Base-by-base conservation (phyloP, 768 basidiomycete genomes). In the Obba rivulosa region DNA sequence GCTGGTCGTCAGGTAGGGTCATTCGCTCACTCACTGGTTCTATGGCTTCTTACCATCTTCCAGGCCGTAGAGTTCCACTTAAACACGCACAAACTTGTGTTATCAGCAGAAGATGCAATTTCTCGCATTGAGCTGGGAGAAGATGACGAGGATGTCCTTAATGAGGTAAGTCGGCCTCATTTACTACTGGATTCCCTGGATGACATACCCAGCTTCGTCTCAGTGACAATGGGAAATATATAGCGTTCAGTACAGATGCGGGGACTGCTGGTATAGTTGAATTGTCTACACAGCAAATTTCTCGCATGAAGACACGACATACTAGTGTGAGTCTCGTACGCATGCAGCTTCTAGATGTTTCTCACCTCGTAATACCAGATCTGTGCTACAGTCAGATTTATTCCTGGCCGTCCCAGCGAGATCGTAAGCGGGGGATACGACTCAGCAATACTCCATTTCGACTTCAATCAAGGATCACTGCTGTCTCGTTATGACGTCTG, bases 381-480 rank as follows among this genome's bases (percentile, higher is more conserved):
- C 11, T 87, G 85, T 41, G 81, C 78, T 10, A 74, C 76, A 16
- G 80, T 85, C 34, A 77, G 70, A 50, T 91, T 88, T 61, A 78
- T 92, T 50, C 83, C 86, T 7, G 76, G 76, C 59, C 73, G 87
- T 20, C 79, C 85, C 3, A 73, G 70, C 37, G 90, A 92, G 62
- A 58, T 89, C 11, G 72, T 92, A 20, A 88, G 84, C 51, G 87
- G 80, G 4, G 89, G 89, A 2, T 91, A 85, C 57, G 90, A 92
- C 55, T 77, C 73, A 35, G 66, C 71, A 3, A 56, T 92, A 21
- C 60, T 86, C 13, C 89, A 92, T 57, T 83, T 80, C 57, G 85
- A 90, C 56, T 76, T 76, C 49, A 55, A 57, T 13, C 79, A 79
- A 64, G 74, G 78, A 23, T 77, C 67, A 23, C 43, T 78, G 7